Conservation (phyloP, 73 alveolate species). For the Paramecium tetraurelia region DNA sequence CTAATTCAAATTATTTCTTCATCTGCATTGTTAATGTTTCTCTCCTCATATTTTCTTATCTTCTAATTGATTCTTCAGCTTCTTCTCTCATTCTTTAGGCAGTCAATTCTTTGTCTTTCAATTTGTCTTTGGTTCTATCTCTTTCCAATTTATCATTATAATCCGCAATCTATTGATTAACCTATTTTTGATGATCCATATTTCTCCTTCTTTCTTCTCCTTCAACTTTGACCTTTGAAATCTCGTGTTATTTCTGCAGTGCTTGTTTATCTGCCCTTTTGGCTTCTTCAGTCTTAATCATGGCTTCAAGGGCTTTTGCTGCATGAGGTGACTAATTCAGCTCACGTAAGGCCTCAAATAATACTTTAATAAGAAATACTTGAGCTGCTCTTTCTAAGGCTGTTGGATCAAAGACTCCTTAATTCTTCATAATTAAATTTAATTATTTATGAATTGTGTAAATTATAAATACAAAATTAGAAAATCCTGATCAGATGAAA, state of each 20-base stretch:
- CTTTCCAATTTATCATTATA: slow-evolving; percentile 75
- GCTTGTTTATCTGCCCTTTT: not conserved
- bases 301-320: slow-evolving; percentile 27
- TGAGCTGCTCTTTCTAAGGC: slow-evolving; percentile 18
- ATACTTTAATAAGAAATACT: not conserved
- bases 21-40: slow-evolving; percentile 9
- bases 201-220: slow-evolving; percentile 74
- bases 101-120: slow-evolving; percentile 68
- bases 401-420: slow-evolving; percentile 29
- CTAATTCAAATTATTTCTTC: slow-evolving; percentile 38
- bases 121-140: slow-evolving; percentile 71
- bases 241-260: not conserved
- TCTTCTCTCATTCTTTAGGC: slow-evolving; percentile 65
- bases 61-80: slow-evolving; percentile 54
- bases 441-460: not conserved
- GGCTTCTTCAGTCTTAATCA: slow-evolving; percentile 33
- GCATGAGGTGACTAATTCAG: slow-evolving; percentile 21
- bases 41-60: slow-evolving; percentile 36
- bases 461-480: not conserved
- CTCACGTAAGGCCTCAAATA: not conserved
- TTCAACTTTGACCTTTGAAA: slow-evolving; percentile 51
- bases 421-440: slow-evolving; percentile 21
- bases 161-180: slow-evolving; percentile 75
- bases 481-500: not conserved
- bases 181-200: slow-evolving; percentile 69